phyloP scores from a whole-genome alignment of 139 green algal genomes.

The Chlamydomonas schloesseri region DNA sequence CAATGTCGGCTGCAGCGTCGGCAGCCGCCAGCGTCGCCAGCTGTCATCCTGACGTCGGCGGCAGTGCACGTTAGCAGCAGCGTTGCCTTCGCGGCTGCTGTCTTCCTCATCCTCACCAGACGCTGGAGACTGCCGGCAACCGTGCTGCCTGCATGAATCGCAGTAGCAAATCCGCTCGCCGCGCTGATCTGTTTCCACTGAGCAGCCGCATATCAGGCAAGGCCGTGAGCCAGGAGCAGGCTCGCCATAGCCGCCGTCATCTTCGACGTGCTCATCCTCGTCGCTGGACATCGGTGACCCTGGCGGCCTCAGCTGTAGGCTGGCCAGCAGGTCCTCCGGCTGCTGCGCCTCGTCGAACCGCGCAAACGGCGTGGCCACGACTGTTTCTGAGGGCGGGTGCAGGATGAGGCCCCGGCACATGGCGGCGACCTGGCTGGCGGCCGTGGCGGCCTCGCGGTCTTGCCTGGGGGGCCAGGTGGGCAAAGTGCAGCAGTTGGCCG shows the following conservation, averaged over 20 bases:
- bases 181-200: not conserved
- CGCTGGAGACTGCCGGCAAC: not conserved
- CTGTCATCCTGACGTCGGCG: no score
- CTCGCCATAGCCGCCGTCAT: no score
- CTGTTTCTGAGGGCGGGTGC: constrained; percentile 39
- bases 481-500: no score
- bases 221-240: not conserved
- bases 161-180: constrained; percentile 16
- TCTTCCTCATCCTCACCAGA: no score
- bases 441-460: not conserved
- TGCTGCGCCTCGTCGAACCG: constrained; percentile 25
- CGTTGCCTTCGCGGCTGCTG: not conserved
- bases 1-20: not conserved
- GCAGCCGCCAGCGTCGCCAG: not conserved
- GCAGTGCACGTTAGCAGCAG: no score
- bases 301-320: no score
- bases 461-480: no score
- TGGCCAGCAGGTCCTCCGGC: not conserved
- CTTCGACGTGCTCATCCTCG: no score
- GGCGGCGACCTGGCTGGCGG: not conserved
- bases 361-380: constrained; percentile 55
- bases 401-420: constrained; percentile 55
- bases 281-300: no score
- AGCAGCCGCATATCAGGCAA: not conserved
- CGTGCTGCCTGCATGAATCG: not conserved